A percentile compares a stretch with the other conserved stretches of the same genome.
These are phyloP conservation scores for Fraxinus americana DNA, from an alignment of 257 asterid genomes.

Conservation along the genomic window DNA sequence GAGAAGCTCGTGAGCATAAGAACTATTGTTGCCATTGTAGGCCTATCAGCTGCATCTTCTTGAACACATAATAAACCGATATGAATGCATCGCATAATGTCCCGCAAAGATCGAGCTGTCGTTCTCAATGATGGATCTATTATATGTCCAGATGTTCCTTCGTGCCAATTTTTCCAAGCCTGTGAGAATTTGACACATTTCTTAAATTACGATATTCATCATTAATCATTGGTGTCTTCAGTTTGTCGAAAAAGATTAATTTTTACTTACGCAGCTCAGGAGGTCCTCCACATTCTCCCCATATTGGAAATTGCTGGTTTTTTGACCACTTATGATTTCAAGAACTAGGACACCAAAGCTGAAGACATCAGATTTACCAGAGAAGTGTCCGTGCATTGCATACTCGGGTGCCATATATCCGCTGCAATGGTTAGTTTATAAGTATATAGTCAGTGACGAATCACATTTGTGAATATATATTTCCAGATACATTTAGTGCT, in stretches of 20 bases:
- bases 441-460: not conserved
- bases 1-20: too few species aligned
- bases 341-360: constrained; percentile 53
- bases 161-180: too few species aligned
- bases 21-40: too few species aligned
- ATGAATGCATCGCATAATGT: constrained; percentile 32
- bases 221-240: not conserved
- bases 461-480: too few species aligned
- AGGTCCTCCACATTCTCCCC: constrained; percentile 31
- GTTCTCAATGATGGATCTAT: constrained; percentile 23
- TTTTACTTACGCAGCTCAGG: constrained; percentile 37
- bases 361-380: constrained; percentile 51
- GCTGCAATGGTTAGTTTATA: constrained; percentile 18
- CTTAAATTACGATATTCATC: too few species aligned
- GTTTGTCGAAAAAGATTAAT: too few species aligned
- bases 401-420: constrained; percentile 61
- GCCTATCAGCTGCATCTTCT: constrained; percentile 19
- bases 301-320: constrained; percentile 13
- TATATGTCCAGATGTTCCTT: not conserved
- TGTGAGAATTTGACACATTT: too few species aligned
- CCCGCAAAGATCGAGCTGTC: not conserved
- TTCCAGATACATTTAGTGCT: too few species aligned
- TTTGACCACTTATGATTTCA: constrained; percentile 47
- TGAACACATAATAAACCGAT: constrained; percentile 34
- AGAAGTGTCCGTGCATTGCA: constrained; percentile 37